Evolutionary conservation across 306 rosid genomes (phyloP), one percentile per base, ranked within the genome.

Genomic region (Biancaea sappan): DNA sequence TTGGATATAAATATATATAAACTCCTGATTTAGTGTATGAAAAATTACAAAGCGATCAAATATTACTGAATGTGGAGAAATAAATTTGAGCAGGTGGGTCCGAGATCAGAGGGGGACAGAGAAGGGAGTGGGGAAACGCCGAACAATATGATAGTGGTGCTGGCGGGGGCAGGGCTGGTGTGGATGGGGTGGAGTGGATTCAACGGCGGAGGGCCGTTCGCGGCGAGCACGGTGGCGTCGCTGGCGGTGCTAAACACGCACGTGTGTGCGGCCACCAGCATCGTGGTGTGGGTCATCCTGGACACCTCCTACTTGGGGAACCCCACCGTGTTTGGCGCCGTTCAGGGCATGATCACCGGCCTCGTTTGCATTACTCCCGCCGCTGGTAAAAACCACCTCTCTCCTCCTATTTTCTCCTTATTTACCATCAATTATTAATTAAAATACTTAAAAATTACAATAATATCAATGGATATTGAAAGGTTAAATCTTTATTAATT

Each of bases 131-230:
- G 66, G 10, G 52, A 82, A 60, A 86, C 69, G 8, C 67, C 86
- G 53, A 86, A 84, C 83, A 84, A 84, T 75, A 69, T 84, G 73
- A 61, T 86, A 8, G 11, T 84, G 74, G 52, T 62, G 75, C 65
- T 86, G 11, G 86, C 86, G 8, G 90, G 85, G 50, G 88, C 84
- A 6, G 88, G 90, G 31, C 75, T 86, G 72, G 54, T 86, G 21
- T 86, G 90, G 90, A 86, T 86, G 88, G 90, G 90, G 4, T 86
- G 90, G 86, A 79, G 66, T 13, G 90, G 90, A 6, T 86, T 86
- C 83, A 86, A 84, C 77, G 90, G 90, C 12, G 86, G 86, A 57
- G 88, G 60, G 34, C 90, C 86, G 0, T 81, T 72, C 51, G 80
- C 4, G 41, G 86, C 31, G 3, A 84, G 72, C 79, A 59, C 75